Evolutionary conservation across 1,139 yeast genomes (phyloP), one percentile per base, ranked within the genome.

Genomic region (Blastobotrys apis): DNA sequence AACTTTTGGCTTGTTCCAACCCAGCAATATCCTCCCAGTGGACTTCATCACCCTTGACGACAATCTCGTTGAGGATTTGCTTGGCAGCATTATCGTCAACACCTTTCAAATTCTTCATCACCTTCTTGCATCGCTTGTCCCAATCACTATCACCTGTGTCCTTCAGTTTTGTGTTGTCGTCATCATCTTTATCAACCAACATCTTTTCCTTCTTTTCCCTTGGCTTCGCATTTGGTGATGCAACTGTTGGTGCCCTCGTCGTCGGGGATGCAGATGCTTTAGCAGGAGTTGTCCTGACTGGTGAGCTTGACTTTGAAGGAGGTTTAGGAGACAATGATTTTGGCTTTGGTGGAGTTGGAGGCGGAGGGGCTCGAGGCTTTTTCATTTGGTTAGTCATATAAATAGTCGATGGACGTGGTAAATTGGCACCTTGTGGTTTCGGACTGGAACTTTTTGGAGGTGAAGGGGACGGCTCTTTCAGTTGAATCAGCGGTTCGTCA

Each of bases 21-120:
- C 98, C 98, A 1, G 96, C 97, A 53, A 92, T 87, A 62, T 92
- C 98, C 37, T 84, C 94, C 98, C 98, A 92, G 59, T 80, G 86
- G 1, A 92, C 97, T 57, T 88, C 94, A 64, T 92, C 97, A 6
- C 97, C 97, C 50, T 84, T 86, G 6, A 88, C 88, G 5, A 90
- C 94, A 53, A 92, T 87, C 60, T 92, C 97, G 54, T 85, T 84
- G 51, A 92, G 72, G 43, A 92, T 92, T 61, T 87, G 96, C 65
- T 77, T 77, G 27, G 94, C 95, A 5, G 92, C 88, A 35, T 69
- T 67, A 48, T 78, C 80, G 49, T 80, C 84, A 3, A 80, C 74
- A 2, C 72, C 72, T 12, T 63, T 59, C 30, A 68, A 56, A 19
- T 56, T 58, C 52, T 64, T 62, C 50, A 68, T 43, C 4, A 63